Conservation (phyloP, 805 yeast genomes). For the Yarrowia sp. region DNA sequence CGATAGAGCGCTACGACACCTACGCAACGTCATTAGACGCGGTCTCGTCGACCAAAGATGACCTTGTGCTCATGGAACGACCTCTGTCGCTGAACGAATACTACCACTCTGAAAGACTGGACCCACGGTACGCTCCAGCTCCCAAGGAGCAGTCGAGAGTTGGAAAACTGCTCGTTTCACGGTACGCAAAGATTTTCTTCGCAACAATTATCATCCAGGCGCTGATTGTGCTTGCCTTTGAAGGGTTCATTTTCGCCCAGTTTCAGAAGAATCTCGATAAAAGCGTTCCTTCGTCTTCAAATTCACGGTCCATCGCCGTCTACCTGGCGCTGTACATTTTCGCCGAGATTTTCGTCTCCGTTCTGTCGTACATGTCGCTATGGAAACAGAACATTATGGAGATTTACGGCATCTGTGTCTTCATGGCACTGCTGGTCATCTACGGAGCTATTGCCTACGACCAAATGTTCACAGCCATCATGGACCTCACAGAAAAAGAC, state of each 20-base stretch:
- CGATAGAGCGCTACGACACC: constrained; percentile 18
- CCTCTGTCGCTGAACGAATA: constrained; percentile 15
- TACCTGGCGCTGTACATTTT: constrained; percentile 59
- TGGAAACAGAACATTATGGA: constrained; percentile 52
- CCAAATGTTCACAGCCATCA: constrained; percentile 51
- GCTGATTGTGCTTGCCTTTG: constrained; percentile 46
- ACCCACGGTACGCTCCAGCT: constrained; percentile 2
- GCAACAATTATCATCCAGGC: constrained; percentile 14
- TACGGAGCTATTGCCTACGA: constrained; percentile 58
- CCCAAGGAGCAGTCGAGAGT: constrained; percentile 3
- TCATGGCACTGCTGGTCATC: constrained; percentile 55
- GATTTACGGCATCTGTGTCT: constrained; percentile 52
- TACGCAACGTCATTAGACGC: constrained; percentile 7
- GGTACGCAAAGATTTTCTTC: constrained; percentile 12
- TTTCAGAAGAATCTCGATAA: constrained; percentile 45
- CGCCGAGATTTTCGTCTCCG: constrained; percentile 55
- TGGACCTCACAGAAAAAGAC: constrained; percentile 40
- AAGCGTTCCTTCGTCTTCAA: constrained; percentile 41
- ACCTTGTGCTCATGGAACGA: constrained; percentile 5
- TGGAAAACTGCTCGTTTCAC: constrained; percentile 3
- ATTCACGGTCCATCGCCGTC: constrained; percentile 50
- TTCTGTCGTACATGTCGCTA: constrained; percentile 53
- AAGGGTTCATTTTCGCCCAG: constrained; percentile 48
- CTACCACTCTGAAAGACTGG: constrained; percentile 28
- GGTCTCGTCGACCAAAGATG: constrained; percentile 3